These are phyloP conservation scores for Solanum bulbocastanum DNA, from an alignment of 257 asterid species.

Conservation along the genomic window DNA sequence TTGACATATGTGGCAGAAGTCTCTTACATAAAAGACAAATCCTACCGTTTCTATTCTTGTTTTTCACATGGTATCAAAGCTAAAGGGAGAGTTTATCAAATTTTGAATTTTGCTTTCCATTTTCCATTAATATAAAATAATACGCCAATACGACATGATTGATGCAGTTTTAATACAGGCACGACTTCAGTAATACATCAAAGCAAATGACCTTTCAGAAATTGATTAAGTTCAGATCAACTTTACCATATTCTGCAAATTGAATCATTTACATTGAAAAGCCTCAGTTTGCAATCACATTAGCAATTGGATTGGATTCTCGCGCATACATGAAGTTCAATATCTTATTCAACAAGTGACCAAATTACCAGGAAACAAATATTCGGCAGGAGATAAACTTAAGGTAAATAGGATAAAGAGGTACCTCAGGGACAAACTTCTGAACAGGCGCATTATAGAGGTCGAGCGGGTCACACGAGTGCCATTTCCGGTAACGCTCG, in stretches of 20 bases:
- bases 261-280: background rate
- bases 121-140: background rate
- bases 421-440: constrained; percentile 80
- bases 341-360: background rate
- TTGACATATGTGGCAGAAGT: background rate
- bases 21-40: background rate
- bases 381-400: background rate
- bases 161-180: background rate
- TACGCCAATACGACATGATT: background rate
- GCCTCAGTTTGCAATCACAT: background rate
- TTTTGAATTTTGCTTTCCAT: background rate
- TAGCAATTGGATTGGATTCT: background rate
- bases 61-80: background rate
- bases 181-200: background rate
- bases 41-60: background rate
- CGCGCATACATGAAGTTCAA: background rate
- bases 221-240: background rate
- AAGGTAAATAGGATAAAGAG: background rate
- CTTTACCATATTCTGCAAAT: background rate
- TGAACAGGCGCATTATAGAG: constrained; percentile 78
- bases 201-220: background rate
- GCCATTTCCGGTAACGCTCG: constrained; percentile 82
- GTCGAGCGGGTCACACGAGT: constrained; percentile 87
- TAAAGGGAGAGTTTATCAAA: background rate
- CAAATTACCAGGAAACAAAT: background rate